Evolutionary conservation across 495 filamentous ascomycete species (phyloP).

Genomic region (Amphirosellinia nigrospora): DNA sequence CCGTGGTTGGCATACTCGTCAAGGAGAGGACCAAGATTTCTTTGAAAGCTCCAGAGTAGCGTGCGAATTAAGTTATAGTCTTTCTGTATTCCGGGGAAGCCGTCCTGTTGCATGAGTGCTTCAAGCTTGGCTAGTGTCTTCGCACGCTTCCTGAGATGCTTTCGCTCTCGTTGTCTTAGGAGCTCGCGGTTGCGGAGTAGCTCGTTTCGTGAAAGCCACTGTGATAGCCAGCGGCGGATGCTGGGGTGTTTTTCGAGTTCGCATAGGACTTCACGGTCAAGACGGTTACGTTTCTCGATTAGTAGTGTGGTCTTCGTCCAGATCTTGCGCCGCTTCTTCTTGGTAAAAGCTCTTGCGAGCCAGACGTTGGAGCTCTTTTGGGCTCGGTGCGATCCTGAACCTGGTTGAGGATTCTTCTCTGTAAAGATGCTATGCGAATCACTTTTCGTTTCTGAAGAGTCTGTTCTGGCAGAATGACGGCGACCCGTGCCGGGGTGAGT

Average conservation of each 20-base stretch:
- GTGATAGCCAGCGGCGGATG: constrained; percentile 2
- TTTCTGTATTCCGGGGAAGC: neutral
- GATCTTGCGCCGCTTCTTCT: neutral
- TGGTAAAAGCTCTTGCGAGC: neutral
- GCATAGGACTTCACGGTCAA: constrained; percentile 21
- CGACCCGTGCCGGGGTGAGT: too few relatives aligned
- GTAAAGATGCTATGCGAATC: neutral
- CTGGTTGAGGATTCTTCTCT: neutral
- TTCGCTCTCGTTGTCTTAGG: constrained; percentile 8
- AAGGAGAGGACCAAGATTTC: constrained; percentile 21
- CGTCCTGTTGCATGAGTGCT: constrained; percentile 1
- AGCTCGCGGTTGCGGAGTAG: constrained; percentile 9
- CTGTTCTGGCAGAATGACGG: neutral
- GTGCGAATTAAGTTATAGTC: constrained; percentile 18
- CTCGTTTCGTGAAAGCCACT: neutral
- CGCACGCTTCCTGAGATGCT: constrained; percentile 5
- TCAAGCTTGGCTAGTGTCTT: constrained; percentile 16
- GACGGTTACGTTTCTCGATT: constrained; percentile 17
- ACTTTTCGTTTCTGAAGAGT: neutral
- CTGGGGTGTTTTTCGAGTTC: neutral
- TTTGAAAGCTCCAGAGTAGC: constrained; percentile 21
- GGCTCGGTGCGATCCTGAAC: neutral
- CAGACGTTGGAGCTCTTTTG: neutral
- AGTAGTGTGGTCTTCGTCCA: neutral
- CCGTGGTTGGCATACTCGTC: neutral